A percentile compares a stretch with the other conserved stretches of the same genome.
phyloP scores from a whole-genome alignment of 2,329 filamentous ascomycete species.

The Fusarium sp. region DNA sequence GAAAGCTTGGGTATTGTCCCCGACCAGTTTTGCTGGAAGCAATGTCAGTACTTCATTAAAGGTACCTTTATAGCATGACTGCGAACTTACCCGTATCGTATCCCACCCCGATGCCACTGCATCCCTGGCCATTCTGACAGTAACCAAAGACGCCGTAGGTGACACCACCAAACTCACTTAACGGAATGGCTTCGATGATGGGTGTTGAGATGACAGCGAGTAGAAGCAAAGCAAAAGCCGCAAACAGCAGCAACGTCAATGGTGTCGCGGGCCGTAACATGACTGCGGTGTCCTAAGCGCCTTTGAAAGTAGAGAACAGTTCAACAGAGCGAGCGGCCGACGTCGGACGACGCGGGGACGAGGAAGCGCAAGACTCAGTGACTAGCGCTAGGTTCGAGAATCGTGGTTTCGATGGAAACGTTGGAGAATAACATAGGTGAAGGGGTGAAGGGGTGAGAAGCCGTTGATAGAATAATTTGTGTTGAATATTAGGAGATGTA shows the following conservation, averaged over 20 bases:
- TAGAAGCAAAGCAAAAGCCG: conserved; percentile 84
- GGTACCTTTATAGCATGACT: not conserved
- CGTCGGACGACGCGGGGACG: conserved; percentile 39
- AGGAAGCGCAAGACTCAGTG: conserved; percentile 6
- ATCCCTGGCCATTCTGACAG: conserved; percentile 69
- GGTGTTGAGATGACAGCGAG: conserved; percentile 92
- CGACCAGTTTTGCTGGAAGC: conserved; percentile 37
- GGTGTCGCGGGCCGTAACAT: conserved; percentile 95
- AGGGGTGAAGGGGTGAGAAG: not conserved
- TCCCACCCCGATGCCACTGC: conserved; percentile 80
- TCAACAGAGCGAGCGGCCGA: conserved; percentile 30
- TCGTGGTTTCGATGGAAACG: conserved; percentile 10
- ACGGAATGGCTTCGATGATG: conserved; percentile 83
- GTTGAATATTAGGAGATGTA: not conserved
- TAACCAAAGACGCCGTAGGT: conserved; percentile 94
- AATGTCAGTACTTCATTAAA: conserved; percentile 23
- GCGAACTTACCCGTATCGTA: conserved; percentile 79
- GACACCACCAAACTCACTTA: conserved; percentile 79
- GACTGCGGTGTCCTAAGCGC: conserved; percentile 52
- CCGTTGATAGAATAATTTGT: conserved; percentile 1
- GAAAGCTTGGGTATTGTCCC: conserved; percentile 57
- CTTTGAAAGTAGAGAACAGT: conserved; percentile 12
- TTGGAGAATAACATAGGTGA: conserved; percentile 25
- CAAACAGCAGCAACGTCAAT: conserved; percentile 82
- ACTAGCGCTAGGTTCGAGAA: not conserved